Conservation (phyloP, 1,284 basidiomycete genomes). For the Taiwanofungus camphoratus region DNA sequence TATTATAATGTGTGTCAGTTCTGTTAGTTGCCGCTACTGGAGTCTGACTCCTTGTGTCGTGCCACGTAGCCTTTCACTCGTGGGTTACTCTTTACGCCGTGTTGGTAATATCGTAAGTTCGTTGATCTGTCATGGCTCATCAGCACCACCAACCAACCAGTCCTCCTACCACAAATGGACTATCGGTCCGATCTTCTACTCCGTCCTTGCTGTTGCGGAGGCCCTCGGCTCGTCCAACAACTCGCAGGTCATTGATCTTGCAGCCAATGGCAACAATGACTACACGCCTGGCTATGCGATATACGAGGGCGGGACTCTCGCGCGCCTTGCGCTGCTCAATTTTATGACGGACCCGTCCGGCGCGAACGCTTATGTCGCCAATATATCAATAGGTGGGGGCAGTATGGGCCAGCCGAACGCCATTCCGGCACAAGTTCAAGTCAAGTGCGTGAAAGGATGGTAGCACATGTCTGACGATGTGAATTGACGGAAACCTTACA, state of each 20-base stretch:
- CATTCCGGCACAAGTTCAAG: conserved; percentile 41
- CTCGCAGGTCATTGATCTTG: conserved; percentile 57
- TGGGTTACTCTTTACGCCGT: conserved; percentile 17
- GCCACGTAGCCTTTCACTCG: conserved; percentile 47
- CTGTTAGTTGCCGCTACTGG: background rate
- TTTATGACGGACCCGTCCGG: conserved; percentile 52
- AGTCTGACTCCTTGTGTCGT: conserved; percentile 7
- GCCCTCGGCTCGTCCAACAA: conserved; percentile 54
- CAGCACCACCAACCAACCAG: conserved; percentile 57
- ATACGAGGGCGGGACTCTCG: conserved; percentile 56
- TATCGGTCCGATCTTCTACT: conserved; percentile 64
- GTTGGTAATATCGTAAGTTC: background rate
- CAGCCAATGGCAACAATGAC: conserved; percentile 40
- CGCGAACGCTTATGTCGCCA: conserved; percentile 43
- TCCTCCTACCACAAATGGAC: conserved; percentile 56
- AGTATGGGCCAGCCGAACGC: conserved; percentile 29
- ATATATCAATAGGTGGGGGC: conserved; percentile 40
- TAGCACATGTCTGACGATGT: no score
- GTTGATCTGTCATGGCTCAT: no score
- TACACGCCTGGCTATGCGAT: conserved; percentile 70
- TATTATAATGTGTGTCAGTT: conserved; percentile 54
- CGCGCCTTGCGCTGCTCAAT: conserved; percentile 64
- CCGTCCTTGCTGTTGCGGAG: conserved; percentile 64
- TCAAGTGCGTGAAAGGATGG: conserved; percentile 55
- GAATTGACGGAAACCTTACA: no score